phyloP scores from a whole-genome alignment of 768 basidiomycete genomes.

The Cubamyces lactineus region DNA sequence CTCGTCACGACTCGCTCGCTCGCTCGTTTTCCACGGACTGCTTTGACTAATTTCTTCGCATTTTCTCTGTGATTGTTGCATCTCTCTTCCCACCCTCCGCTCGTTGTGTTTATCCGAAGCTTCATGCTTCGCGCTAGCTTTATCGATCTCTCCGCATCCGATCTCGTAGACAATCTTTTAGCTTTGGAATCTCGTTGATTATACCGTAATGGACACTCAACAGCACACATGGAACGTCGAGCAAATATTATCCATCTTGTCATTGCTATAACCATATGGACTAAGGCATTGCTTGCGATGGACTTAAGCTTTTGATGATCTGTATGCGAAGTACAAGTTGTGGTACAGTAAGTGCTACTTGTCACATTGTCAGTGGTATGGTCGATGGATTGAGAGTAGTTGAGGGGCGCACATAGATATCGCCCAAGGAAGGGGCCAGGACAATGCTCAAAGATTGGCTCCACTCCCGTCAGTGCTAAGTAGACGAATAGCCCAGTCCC shows the following conservation, averaged over 20 bases:
- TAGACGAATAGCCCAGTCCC: no score
- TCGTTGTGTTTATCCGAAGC: background rate
- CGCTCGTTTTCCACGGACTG: constrained; percentile 16
- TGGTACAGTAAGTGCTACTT: background rate
- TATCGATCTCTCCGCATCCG: background rate
- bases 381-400: no score
- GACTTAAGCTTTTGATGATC: no score
- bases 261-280: background rate
- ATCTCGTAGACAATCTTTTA: constrained; percentile 12
- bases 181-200: constrained; percentile 12
- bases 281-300: no score
- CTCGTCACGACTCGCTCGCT: background rate
- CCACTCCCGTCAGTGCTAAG: no score
- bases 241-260: background rate
- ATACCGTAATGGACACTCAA: constrained; percentile 18
- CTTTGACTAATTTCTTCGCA: background rate
- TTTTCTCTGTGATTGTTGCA: background rate
- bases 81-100: background rate
- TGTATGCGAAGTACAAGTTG: background rate
- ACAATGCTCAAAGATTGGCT: no score
- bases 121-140: background rate
- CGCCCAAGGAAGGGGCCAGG: no score
- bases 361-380: no score
- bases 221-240: constrained; percentile 15
- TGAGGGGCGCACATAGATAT: no score